A percentile compares a stretch with the other conserved stretches of the same genome.
phyloP scores from a whole-genome alignment of 2,329 filamentous ascomycete species.

The Furcasterigmium sp. region DNA sequence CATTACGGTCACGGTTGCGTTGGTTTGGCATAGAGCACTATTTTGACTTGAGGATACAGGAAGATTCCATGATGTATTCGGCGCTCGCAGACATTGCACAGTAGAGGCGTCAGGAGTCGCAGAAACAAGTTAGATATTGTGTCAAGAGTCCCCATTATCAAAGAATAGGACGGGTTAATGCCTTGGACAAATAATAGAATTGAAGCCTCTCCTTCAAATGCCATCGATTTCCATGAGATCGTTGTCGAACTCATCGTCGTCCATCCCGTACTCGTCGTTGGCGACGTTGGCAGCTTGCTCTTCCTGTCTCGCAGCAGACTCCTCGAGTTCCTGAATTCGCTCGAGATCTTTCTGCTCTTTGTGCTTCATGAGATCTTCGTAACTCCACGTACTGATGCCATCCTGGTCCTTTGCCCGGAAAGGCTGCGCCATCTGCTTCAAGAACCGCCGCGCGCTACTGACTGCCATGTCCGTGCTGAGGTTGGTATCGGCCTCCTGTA shows the following conservation, averaged over 20 bases:
- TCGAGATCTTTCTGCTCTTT: conserved; percentile 71
- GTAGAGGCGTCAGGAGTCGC: too few species aligned
- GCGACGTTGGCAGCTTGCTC: conserved; percentile 16
- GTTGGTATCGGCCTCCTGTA: conserved; percentile 81
- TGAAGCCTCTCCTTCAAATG: conserved; percentile 6
- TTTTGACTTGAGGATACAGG: too few species aligned
- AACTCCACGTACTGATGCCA: conserved; percentile 87
- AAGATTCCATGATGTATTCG: too few species aligned
- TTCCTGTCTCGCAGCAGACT: conserved; percentile 20
- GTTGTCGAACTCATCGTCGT: conserved; percentile 47
- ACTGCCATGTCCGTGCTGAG: conserved; percentile 95
- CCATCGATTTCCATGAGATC: conserved; percentile 49
- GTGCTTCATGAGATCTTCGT: conserved; percentile 71
- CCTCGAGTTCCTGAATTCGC: conserved; percentile 57
- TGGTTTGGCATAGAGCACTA: background rate
- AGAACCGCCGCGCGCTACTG: conserved; percentile 80
- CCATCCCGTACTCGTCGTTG: conserved; percentile 43
- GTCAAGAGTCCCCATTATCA: too few species aligned
- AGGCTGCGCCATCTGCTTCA: conserved; percentile 87
- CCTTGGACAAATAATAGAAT: too few species aligned
- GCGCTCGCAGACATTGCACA: too few species aligned
- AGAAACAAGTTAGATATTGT: too few species aligned
- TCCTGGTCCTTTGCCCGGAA: conserved; percentile 81
- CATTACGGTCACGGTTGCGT: background rate
- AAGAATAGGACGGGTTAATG: too few species aligned